These are phyloP conservation scores for Trichosporon sp. DNA, from an alignment of 1,284 basidiomycete species.

Conservation along the genomic window DNA sequence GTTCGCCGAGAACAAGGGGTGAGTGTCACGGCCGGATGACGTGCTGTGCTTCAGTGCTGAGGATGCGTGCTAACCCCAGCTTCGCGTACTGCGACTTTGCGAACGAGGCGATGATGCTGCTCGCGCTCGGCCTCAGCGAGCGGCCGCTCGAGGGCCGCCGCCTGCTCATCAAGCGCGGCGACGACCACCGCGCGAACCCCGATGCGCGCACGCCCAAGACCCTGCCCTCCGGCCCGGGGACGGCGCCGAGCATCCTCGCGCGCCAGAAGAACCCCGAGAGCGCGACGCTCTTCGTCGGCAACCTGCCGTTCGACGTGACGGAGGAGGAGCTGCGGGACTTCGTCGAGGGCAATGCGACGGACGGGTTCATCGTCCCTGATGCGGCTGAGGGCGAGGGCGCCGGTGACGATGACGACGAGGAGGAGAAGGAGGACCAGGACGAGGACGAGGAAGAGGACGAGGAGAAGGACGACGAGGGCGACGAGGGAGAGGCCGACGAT, in stretches of 20 bases:
- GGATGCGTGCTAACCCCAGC: constrained; percentile 50
- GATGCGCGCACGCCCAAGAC: constrained; percentile 49
- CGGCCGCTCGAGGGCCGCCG: constrained; percentile 75
- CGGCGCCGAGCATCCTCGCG: constrained; percentile 27
- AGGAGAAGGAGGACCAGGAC: constrained; percentile 23
- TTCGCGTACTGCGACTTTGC: constrained; percentile 96
- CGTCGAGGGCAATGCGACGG: constrained; percentile 40
- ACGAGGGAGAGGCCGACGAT: constrained; percentile 38
- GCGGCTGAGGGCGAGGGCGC: constrained; percentile 35
- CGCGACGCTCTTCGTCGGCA: constrained; percentile 44
- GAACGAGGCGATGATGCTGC: constrained; percentile 64
- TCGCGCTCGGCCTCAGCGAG: constrained; percentile 77
- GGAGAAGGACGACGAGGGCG: constrained; percentile 33
- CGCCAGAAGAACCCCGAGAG: constrained; percentile 46
- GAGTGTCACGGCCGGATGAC: constrained; percentile 16
- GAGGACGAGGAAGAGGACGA: constrained; percentile 32
- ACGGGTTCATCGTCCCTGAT: constrained; percentile 53
- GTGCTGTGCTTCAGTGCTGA: neutral
- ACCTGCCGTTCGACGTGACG: constrained; percentile 65
- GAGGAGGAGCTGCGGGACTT: constrained; percentile 62
- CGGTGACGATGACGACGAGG: constrained; percentile 18
- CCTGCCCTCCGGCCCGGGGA: constrained; percentile 49
- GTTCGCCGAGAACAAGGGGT: constrained; percentile 55
- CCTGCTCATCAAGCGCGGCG: constrained; percentile 90
- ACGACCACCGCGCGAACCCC: constrained; percentile 55